Conservation (phyloP, 2,329 filamentous ascomycete species). For the Claviceps sp. region DNA sequence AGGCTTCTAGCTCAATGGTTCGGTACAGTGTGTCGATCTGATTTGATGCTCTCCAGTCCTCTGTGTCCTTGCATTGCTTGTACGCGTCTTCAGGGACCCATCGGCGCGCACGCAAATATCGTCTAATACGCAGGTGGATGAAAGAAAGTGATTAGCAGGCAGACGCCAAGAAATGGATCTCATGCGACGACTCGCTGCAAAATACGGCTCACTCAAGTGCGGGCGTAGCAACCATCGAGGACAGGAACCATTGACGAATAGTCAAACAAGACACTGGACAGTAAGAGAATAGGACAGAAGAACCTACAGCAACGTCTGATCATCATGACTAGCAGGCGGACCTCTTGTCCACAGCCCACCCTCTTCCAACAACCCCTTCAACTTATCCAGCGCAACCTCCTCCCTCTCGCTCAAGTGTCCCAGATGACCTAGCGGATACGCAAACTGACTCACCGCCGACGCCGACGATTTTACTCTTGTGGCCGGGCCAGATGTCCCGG, state of each 20-base stretch:
- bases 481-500: constrained; percentile 11
- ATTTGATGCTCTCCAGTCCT: constrained; percentile 74
- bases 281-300: not conserved
- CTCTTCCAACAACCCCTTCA: constrained; percentile 56
- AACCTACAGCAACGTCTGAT: constrained; percentile 56
- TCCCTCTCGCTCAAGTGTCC: constrained; percentile 62
- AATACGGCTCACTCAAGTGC: too few species aligned
- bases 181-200: too few species aligned
- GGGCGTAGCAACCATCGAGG: too few species aligned
- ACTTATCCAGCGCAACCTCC: constrained; percentile 50
- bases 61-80: constrained; percentile 75
- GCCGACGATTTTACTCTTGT: constrained; percentile 17
- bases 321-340: constrained; percentile 52
- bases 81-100: constrained; percentile 69
- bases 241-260: too few species aligned
- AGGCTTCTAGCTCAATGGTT: constrained; percentile 74
- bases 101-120: constrained; percentile 73
- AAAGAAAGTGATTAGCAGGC: constrained; percentile 3
- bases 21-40: constrained; percentile 68
- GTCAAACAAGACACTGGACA: not conserved
- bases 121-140: constrained; percentile 33
- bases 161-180: too few species aligned
- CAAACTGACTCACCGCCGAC: constrained; percentile 24
- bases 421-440: constrained; percentile 66
- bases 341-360: constrained; percentile 49